A percentile compares a stretch with the other conserved stretches of the same genome.
phyloP scores from a whole-genome alignment of 2,329 filamentous ascomycete genomes.

The Fusarium mundagurra region DNA sequence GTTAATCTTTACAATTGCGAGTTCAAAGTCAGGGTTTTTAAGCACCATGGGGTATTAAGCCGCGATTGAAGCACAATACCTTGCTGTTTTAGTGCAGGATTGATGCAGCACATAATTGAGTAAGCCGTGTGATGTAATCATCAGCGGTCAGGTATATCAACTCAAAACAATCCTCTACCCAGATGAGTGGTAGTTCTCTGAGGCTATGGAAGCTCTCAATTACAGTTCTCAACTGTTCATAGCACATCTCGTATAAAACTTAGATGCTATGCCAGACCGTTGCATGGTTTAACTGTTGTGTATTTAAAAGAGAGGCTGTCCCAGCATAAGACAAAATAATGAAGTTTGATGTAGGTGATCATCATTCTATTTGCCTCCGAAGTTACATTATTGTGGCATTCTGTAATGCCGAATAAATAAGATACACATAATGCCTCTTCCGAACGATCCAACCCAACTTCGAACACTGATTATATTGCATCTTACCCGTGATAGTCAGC shows the following conservation, averaged over 20 bases:
- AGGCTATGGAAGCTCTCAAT: not conserved
- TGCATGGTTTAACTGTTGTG: no score
- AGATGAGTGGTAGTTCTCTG: not conserved
- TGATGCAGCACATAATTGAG: not conserved
- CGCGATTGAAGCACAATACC: not conserved
- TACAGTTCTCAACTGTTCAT: not conserved
- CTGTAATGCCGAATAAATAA: not conserved
- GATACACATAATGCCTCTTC: rapidly evolving
- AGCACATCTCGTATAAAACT: not conserved
- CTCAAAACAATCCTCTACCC: not conserved
- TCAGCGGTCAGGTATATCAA: not conserved
- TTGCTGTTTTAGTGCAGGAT: not conserved
- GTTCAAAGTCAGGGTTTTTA: not conserved
- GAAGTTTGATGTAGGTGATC: not conserved
- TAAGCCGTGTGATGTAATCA: not conserved
- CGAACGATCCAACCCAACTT: no score
- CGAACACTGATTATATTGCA: not conserved
- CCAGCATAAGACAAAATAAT: not conserved
- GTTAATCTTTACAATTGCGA: not conserved
- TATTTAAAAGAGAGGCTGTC: no score
- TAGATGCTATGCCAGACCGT: not conserved
- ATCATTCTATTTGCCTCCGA: no score
- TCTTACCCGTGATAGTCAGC: rapidly evolving
- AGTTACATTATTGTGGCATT: no score
- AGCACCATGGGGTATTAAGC: not conserved